Conservation (phyloP, 805 yeast genomes). For the Grigorovia jiainica region DNA sequence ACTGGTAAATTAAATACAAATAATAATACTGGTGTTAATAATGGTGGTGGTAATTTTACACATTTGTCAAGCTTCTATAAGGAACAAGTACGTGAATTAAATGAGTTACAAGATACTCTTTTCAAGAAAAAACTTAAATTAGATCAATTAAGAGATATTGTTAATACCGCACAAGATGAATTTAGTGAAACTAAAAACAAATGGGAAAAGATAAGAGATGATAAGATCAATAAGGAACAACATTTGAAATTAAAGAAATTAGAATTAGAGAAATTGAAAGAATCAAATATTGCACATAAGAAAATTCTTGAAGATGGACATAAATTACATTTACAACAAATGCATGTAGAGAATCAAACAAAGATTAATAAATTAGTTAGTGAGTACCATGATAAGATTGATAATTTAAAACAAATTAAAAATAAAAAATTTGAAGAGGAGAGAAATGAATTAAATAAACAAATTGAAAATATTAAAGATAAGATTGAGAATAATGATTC, state of each 20-base stretch:
- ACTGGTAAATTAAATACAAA: background rate
- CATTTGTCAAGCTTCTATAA: constrained; percentile 25
- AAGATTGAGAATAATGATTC: constrained; percentile 17
- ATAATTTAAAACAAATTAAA: constrained; percentile 30
- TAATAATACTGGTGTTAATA: background rate
- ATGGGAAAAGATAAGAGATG: constrained; percentile 23
- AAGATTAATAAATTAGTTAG: constrained; percentile 29
- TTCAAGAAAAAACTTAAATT: constrained; percentile 18
- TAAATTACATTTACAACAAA: constrained; percentile 27
- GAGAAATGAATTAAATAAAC: constrained; percentile 19
- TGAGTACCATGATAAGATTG: constrained; percentile 31
- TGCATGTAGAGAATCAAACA: constrained; percentile 30
- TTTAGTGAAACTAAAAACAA: constrained; percentile 17
- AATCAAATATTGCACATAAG: constrained; percentile 20
- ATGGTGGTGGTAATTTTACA: background rate
- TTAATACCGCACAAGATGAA: constrained; percentile 12
- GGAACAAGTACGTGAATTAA: constrained; percentile 24
- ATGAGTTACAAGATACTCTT: constrained; percentile 21
- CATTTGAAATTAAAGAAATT: constrained; percentile 25
- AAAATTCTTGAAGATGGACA: constrained; percentile 23
- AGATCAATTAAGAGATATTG: constrained; percentile 19
- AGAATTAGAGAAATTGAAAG: constrained; percentile 25
- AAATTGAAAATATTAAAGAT: constrained; percentile 26
- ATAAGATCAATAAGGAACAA: constrained; percentile 17
- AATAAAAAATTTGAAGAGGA: constrained; percentile 25